Base-by-base conservation (phyloP, 345 rosid genomes). In the Triadica sebifera region DNA sequence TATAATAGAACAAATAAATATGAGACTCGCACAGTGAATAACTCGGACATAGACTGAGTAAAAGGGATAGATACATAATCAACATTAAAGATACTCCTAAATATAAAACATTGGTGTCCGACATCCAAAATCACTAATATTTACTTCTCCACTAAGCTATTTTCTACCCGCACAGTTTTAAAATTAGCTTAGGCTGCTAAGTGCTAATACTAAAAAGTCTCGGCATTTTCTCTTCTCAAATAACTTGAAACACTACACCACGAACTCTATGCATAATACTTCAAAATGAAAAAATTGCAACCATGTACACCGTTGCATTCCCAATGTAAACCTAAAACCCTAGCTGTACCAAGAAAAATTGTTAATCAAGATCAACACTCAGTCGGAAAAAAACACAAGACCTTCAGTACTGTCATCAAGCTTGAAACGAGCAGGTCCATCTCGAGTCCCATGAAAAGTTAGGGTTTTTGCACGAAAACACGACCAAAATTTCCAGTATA, bases 391-490 rank as follows among this genome's bases (percentile, higher is more conserved):
- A 24, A 9, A 15, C 58, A 15, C 72, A 34, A 19, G 2, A 73
- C 22, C 53, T 64, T 19, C 43, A n/a, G 39, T 17, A 43, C 0
- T 12, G 12, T 16, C n/a, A 57, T 20, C 9, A 2, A 59, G n/a
- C 25, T 46, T 24, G 19, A 46, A 46, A 66, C 15, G 13, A 20
- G 19, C 70, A 67, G 37, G n/a, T n/a, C 37, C 6, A 57, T 5
- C 39, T 41, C 22, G 17, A 57, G 34, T 43, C 46, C 13, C 0
- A 59, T 1, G 8, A 38, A 17, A 52, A 81, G 61, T 3, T 70
- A 67, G 78, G 82, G 80, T 74, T 80, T 65, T 39, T 37, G 53
- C 34, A 58, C 43, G 61, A 45, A 56, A 72, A 3, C 22, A 7
- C 57, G 39, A 58, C 9, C 38, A 43, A 74, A 77, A 76, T 22